Percentiles rank a stretch among this genome's conserved stretches.
phyloP scores from a whole-genome alignment of 1,284 basidiomycete genomes.

The Abortiporus biennis region DNA sequence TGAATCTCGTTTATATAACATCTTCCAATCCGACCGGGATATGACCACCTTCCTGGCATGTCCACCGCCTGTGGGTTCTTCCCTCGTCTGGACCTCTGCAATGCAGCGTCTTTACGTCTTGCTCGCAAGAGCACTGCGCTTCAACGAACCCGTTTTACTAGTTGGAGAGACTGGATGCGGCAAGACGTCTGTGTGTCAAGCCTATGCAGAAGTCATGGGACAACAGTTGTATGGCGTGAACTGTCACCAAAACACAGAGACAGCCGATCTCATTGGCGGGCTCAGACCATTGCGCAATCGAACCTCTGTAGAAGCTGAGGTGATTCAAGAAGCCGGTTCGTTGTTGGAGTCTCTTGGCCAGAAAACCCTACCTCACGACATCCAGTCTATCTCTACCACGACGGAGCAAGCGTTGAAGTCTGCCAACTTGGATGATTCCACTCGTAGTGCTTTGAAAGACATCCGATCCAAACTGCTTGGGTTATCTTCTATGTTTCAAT shows the following conservation, averaged over 20 bases:
- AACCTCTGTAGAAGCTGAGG: constrained; percentile 37
- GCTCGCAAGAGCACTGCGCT: constrained; percentile 77
- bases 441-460: constrained; percentile 31
- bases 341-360: constrained; percentile 38
- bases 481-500: constrained; percentile 83
- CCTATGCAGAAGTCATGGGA: constrained; percentile 68
- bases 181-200: constrained; percentile 96
- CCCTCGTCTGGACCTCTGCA: constrained; percentile 86
- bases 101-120: constrained; percentile 91
- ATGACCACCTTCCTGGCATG: constrained; percentile 48
- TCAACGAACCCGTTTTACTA: constrained; percentile 94
- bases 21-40: constrained; percentile 44
- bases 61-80: constrained; percentile 40
- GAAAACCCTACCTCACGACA: constrained; percentile 22
- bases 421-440: constrained; percentile 23
- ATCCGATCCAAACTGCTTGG: constrained; percentile 39
- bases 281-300: constrained; percentile 91
- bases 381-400: constrained; percentile 30
- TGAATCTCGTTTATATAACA: constrained; percentile 60
- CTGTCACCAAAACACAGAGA: constrained; percentile 99
- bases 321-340: constrained; percentile 34
- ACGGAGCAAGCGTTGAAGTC: constrained; percentile 33
- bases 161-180: constrained; percentile 98
- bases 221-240: constrained; percentile 77
- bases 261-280: constrained; percentile 93